phyloP scores from a whole-genome alignment of 78 protist genomes.

The Bodo saltans region DNA sequence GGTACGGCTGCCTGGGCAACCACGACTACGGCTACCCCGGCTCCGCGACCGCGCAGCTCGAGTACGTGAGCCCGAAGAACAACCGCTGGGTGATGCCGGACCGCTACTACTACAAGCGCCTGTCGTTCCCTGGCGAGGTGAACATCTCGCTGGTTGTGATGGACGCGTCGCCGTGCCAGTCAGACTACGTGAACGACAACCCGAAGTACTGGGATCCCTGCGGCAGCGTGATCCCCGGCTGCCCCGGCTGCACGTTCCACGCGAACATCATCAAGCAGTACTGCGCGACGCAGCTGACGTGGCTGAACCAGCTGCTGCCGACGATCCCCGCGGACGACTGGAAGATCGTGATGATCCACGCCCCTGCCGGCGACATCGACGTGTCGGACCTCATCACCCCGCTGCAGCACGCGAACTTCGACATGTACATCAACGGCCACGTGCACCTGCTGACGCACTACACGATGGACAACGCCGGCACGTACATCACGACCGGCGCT shows the following conservation, averaged over 20 bases:
- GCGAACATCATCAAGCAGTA: slow-evolving; percentile 15
- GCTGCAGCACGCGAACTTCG: neutral
- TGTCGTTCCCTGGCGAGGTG: neutral
- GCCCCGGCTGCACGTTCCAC: slow-evolving; percentile 29
- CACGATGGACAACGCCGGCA: slow-evolving; percentile 19
- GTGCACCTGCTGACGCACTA: slow-evolving; percentile 7
- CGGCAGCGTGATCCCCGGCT: neutral
- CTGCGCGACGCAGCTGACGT: slow-evolving; percentile 14
- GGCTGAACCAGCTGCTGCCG: neutral
- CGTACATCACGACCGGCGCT: slow-evolving; percentile 22
- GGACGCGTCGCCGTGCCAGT: neutral
- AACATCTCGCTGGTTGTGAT: neutral
- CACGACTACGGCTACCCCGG: slow-evolving; percentile 35
- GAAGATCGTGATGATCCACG: slow-evolving; percentile 4
- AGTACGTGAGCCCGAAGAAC: too few relatives aligned
- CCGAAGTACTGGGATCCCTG: slow-evolving; percentile 26
- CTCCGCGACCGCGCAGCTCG: too few relatives aligned
- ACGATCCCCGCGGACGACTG: slow-evolving; percentile 2
- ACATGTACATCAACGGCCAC: slow-evolving; percentile 27
- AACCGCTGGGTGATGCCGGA: neutral
- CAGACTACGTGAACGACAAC: neutral
- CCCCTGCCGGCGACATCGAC: slow-evolving; percentile 9
- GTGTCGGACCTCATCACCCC: neutral
- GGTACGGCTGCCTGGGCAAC: slow-evolving; percentile 27
- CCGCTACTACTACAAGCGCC: neutral